These are phyloP conservation scores for Coemansia sp. DNA, from an alignment of 192 early-diverging fungal genomes.

Conservation along the genomic window DNA sequence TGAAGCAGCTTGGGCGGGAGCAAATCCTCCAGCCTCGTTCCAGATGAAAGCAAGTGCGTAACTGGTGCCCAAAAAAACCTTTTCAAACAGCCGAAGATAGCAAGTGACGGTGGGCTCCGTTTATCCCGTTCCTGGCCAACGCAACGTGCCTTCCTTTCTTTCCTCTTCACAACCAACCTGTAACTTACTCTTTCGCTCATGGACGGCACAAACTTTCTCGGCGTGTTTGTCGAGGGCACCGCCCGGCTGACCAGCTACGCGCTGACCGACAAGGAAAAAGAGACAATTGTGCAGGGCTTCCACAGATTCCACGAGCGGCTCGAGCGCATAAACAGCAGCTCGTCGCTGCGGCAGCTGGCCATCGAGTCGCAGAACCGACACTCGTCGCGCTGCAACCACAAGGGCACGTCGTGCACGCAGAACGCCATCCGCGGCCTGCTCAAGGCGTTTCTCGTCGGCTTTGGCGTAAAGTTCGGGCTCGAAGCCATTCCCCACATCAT, in stretches of 20 bases:
- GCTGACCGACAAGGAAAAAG: slow-evolving; percentile 64
- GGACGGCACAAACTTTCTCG: slow-evolving; percentile 24
- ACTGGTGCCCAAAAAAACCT: too few species aligned
- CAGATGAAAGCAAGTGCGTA: too few species aligned
- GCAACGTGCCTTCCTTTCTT: too few species aligned
- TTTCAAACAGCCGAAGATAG: too few species aligned
- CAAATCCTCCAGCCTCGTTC: too few species aligned
- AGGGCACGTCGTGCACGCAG: slow-evolving; percentile 61
- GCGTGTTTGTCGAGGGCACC: slow-evolving; percentile 60
- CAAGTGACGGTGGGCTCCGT: too few species aligned
- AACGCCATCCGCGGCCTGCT: slow-evolving; percentile 62
- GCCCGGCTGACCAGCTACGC: slow-evolving; percentile 59
- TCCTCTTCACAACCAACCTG: too few species aligned
- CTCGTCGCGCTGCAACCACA: slow-evolving; percentile 52
- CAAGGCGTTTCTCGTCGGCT: slow-evolving; percentile 61
- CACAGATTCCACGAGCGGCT: slow-evolving; percentile 62
- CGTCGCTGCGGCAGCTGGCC: slow-evolving; percentile 26
- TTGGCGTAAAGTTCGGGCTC: slow-evolving; percentile 57
- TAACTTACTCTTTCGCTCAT: too few species aligned
- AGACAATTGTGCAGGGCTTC: slow-evolving; percentile 56
- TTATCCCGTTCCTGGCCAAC: too few species aligned
- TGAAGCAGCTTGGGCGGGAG: too few species aligned
- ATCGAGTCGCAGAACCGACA: slow-evolving; percentile 29
- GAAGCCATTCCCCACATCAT: slow-evolving; percentile 53
- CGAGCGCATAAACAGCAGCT: slow-evolving; percentile 59